Percentiles rank a stretch among this genome's conserved stretches.
Evolutionary conservation across 1,284 basidiomycete species (phyloP).

Genomic region (Cutaneotrichosporon dermatis): DNA sequence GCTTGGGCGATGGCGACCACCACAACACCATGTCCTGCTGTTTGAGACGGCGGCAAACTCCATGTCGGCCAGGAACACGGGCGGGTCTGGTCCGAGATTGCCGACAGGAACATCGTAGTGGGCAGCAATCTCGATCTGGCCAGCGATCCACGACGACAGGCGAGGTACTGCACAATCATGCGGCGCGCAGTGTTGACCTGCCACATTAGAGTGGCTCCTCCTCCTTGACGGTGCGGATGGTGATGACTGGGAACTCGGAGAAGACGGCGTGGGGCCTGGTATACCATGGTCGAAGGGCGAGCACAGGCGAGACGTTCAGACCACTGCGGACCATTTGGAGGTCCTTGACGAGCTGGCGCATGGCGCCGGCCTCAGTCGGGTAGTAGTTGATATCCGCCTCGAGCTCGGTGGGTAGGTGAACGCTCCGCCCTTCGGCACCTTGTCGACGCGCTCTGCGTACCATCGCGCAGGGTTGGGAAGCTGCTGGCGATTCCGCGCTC

Average conservation of each 20-base stretch:
- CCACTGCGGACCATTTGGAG: conserved; percentile 58
- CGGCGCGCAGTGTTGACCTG: conserved; percentile 54
- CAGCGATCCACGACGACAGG: conserved; percentile 73
- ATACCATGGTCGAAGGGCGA: conserved; percentile 80
- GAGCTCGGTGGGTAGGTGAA: conserved; percentile 68
- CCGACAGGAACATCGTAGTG: conserved; percentile 91
- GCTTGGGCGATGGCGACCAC: conserved; percentile 89
- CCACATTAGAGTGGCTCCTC: conserved; percentile 56
- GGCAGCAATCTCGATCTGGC: conserved; percentile 74
- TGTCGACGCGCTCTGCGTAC: conserved; percentile 60
- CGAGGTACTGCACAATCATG: conserved; percentile 81
- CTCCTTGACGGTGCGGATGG: conserved; percentile 70
- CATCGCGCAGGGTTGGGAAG: conserved; percentile 70
- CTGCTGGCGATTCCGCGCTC: conserved; percentile 74
- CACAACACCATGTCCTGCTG: conserved; percentile 89
- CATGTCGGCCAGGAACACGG: conserved; percentile 80
- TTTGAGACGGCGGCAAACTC: conserved; percentile 82
- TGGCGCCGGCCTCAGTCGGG: conserved; percentile 68
- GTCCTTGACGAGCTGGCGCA: conserved; percentile 86
- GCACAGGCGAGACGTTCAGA: conserved; percentile 73
- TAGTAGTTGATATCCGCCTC: conserved; percentile 73
- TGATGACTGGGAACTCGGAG: conserved; percentile 79
- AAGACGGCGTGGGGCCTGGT: conserved; percentile 71
- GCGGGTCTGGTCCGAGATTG: conserved; percentile 86
- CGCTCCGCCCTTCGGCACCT: conserved; percentile 48